Evolutionary conservation across 2,329 filamentous ascomycete species (phyloP), one percentile per base, ranked within the genome.

Genomic region (Trichoderma aggressivum): DNA sequence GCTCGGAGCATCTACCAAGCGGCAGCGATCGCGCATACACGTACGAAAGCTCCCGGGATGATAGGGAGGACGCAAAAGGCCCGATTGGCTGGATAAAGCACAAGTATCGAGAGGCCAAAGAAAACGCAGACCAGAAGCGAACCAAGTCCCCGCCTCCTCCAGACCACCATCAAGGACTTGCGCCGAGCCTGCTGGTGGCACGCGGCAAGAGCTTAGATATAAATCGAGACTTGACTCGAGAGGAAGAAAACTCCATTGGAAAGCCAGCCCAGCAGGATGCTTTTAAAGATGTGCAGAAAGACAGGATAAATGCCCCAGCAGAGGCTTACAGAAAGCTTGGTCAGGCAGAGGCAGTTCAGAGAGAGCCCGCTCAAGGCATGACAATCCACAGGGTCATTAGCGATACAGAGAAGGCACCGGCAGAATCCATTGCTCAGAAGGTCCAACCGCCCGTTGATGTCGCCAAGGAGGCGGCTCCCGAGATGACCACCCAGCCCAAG

Each of bases 101-200:
- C 78, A 89, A 89, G 77, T 88, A 88, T 76, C 85, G 87, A 30
- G 87, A 88, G 75, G 86, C 85, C 65, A 89, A 88, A 77, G 87
- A 88, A 74, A 87, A 81, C 55, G 84, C 81, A 0, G 87, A 89
- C 70, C 83, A 86, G 60, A 82, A 86, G 74, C 83, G 88, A 63
- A 85, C 84, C 75, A 89, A 88, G 77, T 89, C 87, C 10, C 87
- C 87, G 4, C 85, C 87, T 2, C 81, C 80, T 8, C 56, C 76
- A 30, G 80, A 81, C 30, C 77, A 75, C n/a, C 75, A 77, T 24
- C 74, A 72, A 4, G 21, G 28, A 21, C 64, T 77, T 34, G 77
- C 76, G 18, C 75, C 77, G 5, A 77, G 73, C 65, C 74, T 83
- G 34, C 62, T 83, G 3, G 74, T 79, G 16, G 75, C 81, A 4